Base-by-base conservation (phyloP, 441 rosid species). In the Populus hybrid region DNA sequence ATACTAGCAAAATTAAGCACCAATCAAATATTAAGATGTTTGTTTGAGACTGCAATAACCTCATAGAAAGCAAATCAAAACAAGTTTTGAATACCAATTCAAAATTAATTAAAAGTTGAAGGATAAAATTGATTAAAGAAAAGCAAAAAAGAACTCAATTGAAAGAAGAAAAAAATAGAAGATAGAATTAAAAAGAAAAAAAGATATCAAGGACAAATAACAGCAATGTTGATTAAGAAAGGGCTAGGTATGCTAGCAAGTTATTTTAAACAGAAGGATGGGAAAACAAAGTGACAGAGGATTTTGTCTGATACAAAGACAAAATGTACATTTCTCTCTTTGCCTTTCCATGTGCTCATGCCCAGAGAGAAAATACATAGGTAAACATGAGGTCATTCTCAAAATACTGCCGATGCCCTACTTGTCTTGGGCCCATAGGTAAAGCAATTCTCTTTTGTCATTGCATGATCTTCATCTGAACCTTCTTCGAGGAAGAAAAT, bases 341-440 rank as follows among this genome's bases (percentile, higher is more conserved):
- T 36, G 72, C 73, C 63, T 82, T 75, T 74, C 45, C 79, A 80
- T 79, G 77, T 82, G 71, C 61, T 53, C 33, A 53, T 50, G 61
- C 77, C 80, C n/a, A 74, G 53, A 40, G 42, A 68, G 69, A 63
- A 23, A 73, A 29, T 45, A 61, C 64, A 72, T 33, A 36, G 76
- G 68, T 70, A 61, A 38, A 56, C 45, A 72, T 78, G 4, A 76
- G 70, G 68, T 72, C 78, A 56, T 72, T 64, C 80, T 79, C 72
- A 76, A 72, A 77, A 18, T 72, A 26, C 73, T 75, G 71, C 78
- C 36, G 14, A 72, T 76, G 71, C 68, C 74, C 71, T 65, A 69
- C 36, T 68, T 76, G 83, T 75, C 83, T 82, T 31, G 5, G 69
- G 74, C 83, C 68, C 76, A 33, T 77, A 68, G 78, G 85, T 86